Evolutionary conservation across 306 rosid species (phyloP).

Genomic region (Pueraria montana): DNA sequence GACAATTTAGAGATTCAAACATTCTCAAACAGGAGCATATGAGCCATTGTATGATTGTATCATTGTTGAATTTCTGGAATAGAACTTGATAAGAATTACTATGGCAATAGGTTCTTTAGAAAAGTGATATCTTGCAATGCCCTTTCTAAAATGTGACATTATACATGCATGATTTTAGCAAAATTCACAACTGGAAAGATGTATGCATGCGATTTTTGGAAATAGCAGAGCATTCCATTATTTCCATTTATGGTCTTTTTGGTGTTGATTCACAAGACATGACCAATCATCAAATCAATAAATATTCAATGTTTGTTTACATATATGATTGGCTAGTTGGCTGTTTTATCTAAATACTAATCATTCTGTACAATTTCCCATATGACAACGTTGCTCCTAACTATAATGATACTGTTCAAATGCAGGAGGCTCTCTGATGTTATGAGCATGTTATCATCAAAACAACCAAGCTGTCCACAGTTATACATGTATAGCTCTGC

Average conservation of each 20-base stretch:
- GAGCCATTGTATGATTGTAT: neutral
- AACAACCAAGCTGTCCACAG: slow-evolving; percentile 94
- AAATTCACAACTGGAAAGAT: slow-evolving; percentile 28
- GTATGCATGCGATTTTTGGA: neutral
- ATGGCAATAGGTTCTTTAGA: slow-evolving; percentile 16
- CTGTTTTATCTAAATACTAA: slow-evolving; percentile 12
- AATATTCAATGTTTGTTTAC: neutral
- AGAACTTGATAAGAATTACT: neutral
- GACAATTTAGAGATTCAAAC: slow-evolving; percentile 21
- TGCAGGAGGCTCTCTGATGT: slow-evolving; percentile 96
- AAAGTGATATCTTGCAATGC: slow-evolving; percentile 14
- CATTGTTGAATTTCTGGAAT: slow-evolving; percentile 9
- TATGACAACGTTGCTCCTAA: slow-evolving; percentile 7
- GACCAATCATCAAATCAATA: neutral
- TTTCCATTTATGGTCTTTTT: neutral
- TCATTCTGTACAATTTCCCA: slow-evolving; percentile 2
- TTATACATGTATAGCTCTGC: slow-evolving; percentile 92
- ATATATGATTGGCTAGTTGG: neutral
- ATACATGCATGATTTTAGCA: slow-evolving; percentile 7
- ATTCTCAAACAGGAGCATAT: neutral
- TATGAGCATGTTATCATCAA: slow-evolving; percentile 69
- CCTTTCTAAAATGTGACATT: slow-evolving; percentile 15
- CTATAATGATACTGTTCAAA: slow-evolving; percentile 25
- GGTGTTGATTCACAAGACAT: slow-evolving; percentile 12
- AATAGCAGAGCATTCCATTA: slow-evolving; percentile 1